phyloP scores from a whole-genome alignment of 1,139 yeast species.

The Geotrichum histeridarum region DNA sequence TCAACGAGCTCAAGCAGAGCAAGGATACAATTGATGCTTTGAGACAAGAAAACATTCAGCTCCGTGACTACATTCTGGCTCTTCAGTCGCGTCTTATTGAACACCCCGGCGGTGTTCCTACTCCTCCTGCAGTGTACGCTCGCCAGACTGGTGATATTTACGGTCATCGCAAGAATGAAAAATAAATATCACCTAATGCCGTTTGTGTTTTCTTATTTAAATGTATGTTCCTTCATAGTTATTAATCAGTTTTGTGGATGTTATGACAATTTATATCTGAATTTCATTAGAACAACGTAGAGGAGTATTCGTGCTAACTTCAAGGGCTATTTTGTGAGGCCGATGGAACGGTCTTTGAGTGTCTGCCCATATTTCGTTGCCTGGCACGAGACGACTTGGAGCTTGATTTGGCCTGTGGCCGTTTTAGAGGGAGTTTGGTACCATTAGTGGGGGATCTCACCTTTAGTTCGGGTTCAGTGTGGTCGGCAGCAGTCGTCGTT shows the following conservation, averaged over 20 bases:
- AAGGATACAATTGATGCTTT: conserved; percentile 60
- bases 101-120: conserved; percentile 38
- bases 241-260: not conserved
- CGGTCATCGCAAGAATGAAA: conserved; percentile 13
- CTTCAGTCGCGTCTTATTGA: conserved; percentile 64
- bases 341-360: no score
- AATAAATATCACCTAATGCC: not conserved
- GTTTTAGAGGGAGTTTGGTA: no score
- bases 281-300: not conserved
- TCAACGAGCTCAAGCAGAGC: conserved; percentile 54
- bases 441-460: no score
- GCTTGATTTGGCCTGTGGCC: no score
- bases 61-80: conserved; percentile 67
- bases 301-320: no score
- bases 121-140: conserved; percentile 44
- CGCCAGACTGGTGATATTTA: conserved; percentile 23
- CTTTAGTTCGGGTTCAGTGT: no score
- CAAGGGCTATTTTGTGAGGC: no score
- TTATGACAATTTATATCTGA: not conserved
- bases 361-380: no score
- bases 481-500: not conserved
- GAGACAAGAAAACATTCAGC: conserved; percentile 61
- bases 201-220: not conserved
- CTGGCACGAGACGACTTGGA: no score
- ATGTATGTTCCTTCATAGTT: not conserved